These are phyloP conservation scores for Trichoderma sp. DNA, from an alignment of 2,329 filamentous ascomycete genomes.

Conservation along the genomic window DNA sequence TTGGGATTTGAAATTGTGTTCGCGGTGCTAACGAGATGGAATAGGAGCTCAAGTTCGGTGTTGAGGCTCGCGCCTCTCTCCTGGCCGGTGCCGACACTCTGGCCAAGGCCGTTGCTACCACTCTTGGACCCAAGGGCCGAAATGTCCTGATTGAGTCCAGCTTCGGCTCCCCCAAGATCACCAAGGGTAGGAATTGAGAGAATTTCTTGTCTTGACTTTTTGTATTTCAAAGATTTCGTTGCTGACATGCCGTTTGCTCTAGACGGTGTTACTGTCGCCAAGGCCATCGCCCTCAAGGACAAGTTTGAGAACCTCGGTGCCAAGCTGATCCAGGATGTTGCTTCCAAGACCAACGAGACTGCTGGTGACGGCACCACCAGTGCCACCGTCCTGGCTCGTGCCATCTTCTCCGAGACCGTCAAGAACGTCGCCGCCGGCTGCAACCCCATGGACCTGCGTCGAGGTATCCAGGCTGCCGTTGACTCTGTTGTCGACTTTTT, in stretches of 20 bases:
- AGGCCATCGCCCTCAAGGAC: conserved; percentile 90
- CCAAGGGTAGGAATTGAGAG: conserved; percentile 71
- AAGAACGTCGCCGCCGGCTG: conserved; percentile 99
- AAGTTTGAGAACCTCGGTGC: conserved; percentile 99
- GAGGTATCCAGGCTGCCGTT: conserved; percentile 95
- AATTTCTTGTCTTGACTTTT: not conserved
- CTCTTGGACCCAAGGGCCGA: conserved; percentile 94
- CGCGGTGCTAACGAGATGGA: conserved; percentile 33
- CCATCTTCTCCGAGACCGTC: conserved; percentile 99
- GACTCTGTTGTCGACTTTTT: conserved; percentile 93
- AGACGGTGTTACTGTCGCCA: conserved; percentile 90
- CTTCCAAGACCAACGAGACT: conserved; percentile 98
- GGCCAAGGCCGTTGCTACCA: conserved; percentile 93
- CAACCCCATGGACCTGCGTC: conserved; percentile 98
- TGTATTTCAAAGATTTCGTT: conserved; percentile 23
- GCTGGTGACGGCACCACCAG: conserved; percentile 99
- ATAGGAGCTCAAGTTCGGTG: conserved; percentile 97
- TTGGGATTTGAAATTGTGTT: conserved; percentile 32
- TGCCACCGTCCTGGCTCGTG: conserved; percentile 92
- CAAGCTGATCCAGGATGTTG: conserved; percentile 94
- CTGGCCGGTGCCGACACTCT: conserved; percentile 95
- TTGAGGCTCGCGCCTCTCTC: conserved; percentile 87
- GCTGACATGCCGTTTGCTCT: conserved; percentile 30
- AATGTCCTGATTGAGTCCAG: conserved; percentile 98
- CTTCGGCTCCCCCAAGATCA: conserved; percentile 99